phyloP scores from a whole-genome alignment of 495 filamentous ascomycete species.

The Xylaria telfairii region DNA sequence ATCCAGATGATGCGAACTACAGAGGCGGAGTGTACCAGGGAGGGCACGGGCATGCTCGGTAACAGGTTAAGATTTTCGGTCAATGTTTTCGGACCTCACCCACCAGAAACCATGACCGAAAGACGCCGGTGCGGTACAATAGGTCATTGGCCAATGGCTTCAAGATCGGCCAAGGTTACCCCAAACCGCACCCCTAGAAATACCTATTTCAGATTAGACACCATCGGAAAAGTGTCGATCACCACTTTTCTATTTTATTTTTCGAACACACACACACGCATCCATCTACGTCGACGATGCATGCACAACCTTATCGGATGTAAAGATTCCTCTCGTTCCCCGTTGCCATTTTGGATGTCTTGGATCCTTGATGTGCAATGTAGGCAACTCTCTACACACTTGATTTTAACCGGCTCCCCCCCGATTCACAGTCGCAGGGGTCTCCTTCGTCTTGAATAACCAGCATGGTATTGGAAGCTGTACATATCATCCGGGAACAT shows the following conservation, averaged over 20 bases:
- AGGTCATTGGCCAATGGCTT: conserved; percentile 28
- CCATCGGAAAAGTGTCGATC: conserved; percentile 12
- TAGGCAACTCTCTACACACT: not conserved
- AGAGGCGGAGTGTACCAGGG: not conserved
- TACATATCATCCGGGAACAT: conserved; percentile 4
- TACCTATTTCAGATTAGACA: conserved; percentile 13
- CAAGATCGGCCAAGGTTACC: conserved; percentile 26
- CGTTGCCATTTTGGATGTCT: conserved; percentile 2
- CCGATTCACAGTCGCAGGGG: not conserved
- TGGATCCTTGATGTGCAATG: not conserved
- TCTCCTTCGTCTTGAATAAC: not conserved
- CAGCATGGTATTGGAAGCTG: conserved; percentile 2
- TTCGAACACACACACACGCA: not conserved
- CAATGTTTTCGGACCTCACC: conserved; percentile 21
- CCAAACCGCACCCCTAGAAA: conserved; percentile 2
- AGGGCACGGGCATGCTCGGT: conserved; percentile 18
- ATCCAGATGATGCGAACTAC: not conserved
- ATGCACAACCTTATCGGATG: conserved; percentile 8
- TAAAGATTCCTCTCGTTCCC: not conserved
- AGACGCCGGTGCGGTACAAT: conserved; percentile 20
- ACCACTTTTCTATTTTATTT: not conserved
- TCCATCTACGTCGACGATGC: not conserved
- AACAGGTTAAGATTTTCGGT: conserved; percentile 26
- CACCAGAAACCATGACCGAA: conserved; percentile 18
- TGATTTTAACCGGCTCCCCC: conserved; percentile 15